Evolutionary conservation across 2,329 filamentous ascomycete genomes (phyloP).

Genomic region (Colletotrichum sidae): DNA sequence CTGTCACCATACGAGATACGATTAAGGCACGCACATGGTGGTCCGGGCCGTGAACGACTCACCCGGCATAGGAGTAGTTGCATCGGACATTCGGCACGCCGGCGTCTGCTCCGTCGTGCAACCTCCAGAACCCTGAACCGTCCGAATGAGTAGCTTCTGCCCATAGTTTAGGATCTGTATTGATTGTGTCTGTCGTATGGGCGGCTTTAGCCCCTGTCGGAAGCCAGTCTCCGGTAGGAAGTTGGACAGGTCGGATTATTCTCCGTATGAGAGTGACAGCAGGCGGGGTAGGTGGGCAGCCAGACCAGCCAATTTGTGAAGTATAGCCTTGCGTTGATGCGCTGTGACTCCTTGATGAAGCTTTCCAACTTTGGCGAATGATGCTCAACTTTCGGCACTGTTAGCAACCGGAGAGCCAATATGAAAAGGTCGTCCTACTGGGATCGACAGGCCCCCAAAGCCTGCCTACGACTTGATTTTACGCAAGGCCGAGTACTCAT

Average conservation of each 20-base stretch:
- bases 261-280: conserved; percentile 14
- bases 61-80: conserved; percentile 25
- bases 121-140: conserved; percentile 13
- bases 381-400: no score
- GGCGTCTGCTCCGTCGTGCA: conserved; percentile 5
- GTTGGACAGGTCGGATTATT: conserved; percentile 15
- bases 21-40: background rate
- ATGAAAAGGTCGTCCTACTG: no score
- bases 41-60: background rate
- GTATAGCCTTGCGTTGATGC: conserved; percentile 4
- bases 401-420: no score
- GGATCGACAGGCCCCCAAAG: no score
- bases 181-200: conserved; percentile 22
- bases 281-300: background rate
- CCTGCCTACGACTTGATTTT: no score
- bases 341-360: conserved; percentile 25
- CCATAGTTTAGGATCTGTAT: conserved; percentile 14
- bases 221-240: conserved; percentile 4
- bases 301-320: background rate
- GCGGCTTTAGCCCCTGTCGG: conserved; percentile 9
- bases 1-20: background rate
- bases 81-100: conserved; percentile 6
- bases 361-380: conserved; percentile 15
- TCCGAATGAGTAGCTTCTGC: conserved; percentile 9
- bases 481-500: no score